Conservation (phyloP, 1,284 basidiomycete species). For the Pseudozyma flocculosa region DNA sequence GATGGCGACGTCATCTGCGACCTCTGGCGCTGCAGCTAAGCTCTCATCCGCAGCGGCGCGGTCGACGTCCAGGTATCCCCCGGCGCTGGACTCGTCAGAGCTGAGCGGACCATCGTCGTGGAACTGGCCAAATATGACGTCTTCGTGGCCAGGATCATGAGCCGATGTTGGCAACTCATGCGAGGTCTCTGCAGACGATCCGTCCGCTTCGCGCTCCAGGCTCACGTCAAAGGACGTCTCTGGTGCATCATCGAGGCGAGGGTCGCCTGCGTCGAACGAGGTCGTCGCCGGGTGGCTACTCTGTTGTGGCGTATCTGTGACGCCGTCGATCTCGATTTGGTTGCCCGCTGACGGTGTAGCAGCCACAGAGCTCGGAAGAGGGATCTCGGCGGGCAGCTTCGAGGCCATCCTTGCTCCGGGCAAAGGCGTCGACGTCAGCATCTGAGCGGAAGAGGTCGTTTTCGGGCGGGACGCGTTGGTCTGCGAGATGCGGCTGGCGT, state of each 20-base stretch:
- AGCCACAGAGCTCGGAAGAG: background rate
- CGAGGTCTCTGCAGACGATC: background rate
- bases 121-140: background rate
- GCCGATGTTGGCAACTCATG: background rate
- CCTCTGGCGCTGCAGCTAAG: too few relatives aligned
- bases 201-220: too few relatives aligned
- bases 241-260: too few relatives aligned
- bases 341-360: background rate
- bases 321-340: background rate
- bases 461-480: background rate
- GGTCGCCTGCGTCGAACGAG: too few relatives aligned
- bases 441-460: background rate
- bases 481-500: background rate
- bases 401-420: background rate
- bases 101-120: background rate
- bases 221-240: too few relatives aligned
- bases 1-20: too few relatives aligned
- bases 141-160: background rate
- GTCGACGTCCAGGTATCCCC: too few relatives aligned
- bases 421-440: background rate
- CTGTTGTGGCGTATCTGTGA: too few relatives aligned
- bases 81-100: too few relatives aligned
- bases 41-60: too few relatives aligned
- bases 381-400: background rate
- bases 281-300: too few relatives aligned